Evolutionary conservation across 805 yeast species (phyloP).

Genomic region (Schwanniomyces occidentalis): DNA sequence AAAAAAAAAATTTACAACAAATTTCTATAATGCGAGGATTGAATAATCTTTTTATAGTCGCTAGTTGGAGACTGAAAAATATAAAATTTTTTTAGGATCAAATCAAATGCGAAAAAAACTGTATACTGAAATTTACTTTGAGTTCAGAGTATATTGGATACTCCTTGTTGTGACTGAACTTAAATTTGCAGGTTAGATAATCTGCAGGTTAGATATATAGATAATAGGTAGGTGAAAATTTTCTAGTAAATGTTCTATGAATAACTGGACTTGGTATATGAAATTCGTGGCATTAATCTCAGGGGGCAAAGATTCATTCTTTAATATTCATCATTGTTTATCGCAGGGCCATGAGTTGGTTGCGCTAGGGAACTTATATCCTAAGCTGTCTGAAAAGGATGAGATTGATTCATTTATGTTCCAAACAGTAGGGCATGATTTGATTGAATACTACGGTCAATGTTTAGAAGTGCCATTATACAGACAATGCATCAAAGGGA

Average conservation of each 20-base stretch:
- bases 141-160: neutral
- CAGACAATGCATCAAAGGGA: constrained; percentile 62
- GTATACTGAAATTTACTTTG: neutral
- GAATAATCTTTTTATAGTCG: constrained; percentile 1
- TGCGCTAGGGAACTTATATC: constrained; percentile 80
- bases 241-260: neutral
- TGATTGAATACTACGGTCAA: constrained; percentile 60
- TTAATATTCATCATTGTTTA: constrained; percentile 83
- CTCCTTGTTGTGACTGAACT: constrained; percentile 1
- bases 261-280: constrained; percentile 54
- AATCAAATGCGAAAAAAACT: neutral
- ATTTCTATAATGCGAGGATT: constrained; percentile 5
- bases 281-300: constrained; percentile 89
- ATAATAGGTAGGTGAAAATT: too few species aligned
- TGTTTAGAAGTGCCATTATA: constrained; percentile 82
- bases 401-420: constrained; percentile 96
- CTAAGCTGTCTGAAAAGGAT: constrained; percentile 30
- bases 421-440: constrained; percentile 94
- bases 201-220: too few species aligned
- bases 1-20: constrained; percentile 11
- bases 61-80: neutral
- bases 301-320: constrained; percentile 97
- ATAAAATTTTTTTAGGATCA: constrained; percentile 3
- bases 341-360: constrained; percentile 80
- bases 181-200: constrained; percentile 4